Conservation (phyloP, 805 yeast species). For the Candida lessepsii region DNA sequence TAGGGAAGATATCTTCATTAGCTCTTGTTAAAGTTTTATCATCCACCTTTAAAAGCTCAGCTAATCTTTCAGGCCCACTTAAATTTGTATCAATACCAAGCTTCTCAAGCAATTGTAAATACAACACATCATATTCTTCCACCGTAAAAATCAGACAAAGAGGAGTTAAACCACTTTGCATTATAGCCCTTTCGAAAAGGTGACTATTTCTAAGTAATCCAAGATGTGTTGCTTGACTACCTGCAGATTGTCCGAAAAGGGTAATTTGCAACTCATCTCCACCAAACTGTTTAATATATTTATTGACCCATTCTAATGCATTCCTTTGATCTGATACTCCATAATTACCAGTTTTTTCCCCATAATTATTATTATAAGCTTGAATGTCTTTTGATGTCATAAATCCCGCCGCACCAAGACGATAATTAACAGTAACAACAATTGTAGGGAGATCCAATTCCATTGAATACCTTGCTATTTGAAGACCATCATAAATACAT, state of each 20-base stretch:
- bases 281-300: slow-evolving; percentile 44
- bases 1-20: slow-evolving; percentile 10
- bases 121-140: slow-evolving; percentile 15
- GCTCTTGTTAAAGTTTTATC: slow-evolving; percentile 9
- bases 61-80: slow-evolving; percentile 1
- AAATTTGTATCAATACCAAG: slow-evolving; percentile 12
- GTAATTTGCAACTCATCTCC: slow-evolving; percentile 45
- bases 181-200: slow-evolving; percentile 12
- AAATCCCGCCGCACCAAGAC: slow-evolving; percentile 38
- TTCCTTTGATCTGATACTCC: slow-evolving; percentile 49
- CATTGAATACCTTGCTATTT: not conserved
- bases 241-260: slow-evolving; percentile 49
- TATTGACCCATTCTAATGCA: slow-evolving; percentile 47
- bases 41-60: slow-evolving; percentile 4
- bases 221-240: slow-evolving; percentile 22
- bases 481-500: slow-evolving; percentile 3
- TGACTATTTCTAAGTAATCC: slow-evolving; percentile 6
- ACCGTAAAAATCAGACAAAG: slow-evolving; percentile 15
- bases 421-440: slow-evolving; percentile 36
- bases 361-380: not conserved
- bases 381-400: slow-evolving; percentile 21
- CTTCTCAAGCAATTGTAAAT: slow-evolving; percentile 12
- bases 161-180: slow-evolving; percentile 17
- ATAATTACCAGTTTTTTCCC: slow-evolving; percentile 25
- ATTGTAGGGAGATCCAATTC: slow-evolving; percentile 23